Evolutionary conservation across 2,329 filamentous ascomycete species (phyloP).

Genomic region (Penicillium decumbens): DNA sequence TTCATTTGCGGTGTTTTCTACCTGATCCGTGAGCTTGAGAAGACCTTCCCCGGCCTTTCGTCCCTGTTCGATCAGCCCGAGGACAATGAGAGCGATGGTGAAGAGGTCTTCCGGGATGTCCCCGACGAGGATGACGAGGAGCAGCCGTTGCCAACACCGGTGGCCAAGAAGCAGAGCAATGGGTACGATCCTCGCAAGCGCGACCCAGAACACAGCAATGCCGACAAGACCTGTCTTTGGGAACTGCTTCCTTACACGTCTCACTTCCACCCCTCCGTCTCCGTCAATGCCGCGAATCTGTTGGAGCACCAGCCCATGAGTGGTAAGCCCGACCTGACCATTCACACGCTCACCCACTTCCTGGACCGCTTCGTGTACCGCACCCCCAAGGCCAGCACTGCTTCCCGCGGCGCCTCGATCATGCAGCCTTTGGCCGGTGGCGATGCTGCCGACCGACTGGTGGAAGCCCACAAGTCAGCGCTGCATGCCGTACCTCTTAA

Average conservation of each 20-base stretch:
- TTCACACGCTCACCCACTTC: constrained; percentile 91
- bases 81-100: constrained; percentile 64
- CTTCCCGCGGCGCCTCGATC: constrained; percentile 74
- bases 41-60: constrained; percentile 72
- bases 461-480: constrained; percentile 56
- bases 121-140: constrained; percentile 52
- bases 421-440: constrained; percentile 85
- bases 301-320: constrained; percentile 66
- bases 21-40: constrained; percentile 74
- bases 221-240: constrained; percentile 91
- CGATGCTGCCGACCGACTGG: constrained; percentile 57
- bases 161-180: constrained; percentile 30
- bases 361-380: constrained; percentile 98
- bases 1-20: constrained; percentile 94
- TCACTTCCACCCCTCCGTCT: constrained; percentile 92
- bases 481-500: constrained; percentile 65
- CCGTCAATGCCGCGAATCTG: constrained; percentile 71
- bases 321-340: constrained; percentile 82
- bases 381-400: constrained; percentile 68
- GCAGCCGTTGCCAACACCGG: constrained; percentile 16
- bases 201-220: constrained; percentile 85
- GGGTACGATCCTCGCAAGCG: constrained; percentile 84
- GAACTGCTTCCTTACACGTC: constrained; percentile 70
- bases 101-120: constrained; percentile 66
- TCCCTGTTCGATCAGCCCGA: constrained; percentile 77